A percentile compares a stretch with the other conserved stretches of the same genome.
Evolutionary conservation across 179 eudicot species (phyloP).

Genomic region (Gypsophila paniculata): DNA sequence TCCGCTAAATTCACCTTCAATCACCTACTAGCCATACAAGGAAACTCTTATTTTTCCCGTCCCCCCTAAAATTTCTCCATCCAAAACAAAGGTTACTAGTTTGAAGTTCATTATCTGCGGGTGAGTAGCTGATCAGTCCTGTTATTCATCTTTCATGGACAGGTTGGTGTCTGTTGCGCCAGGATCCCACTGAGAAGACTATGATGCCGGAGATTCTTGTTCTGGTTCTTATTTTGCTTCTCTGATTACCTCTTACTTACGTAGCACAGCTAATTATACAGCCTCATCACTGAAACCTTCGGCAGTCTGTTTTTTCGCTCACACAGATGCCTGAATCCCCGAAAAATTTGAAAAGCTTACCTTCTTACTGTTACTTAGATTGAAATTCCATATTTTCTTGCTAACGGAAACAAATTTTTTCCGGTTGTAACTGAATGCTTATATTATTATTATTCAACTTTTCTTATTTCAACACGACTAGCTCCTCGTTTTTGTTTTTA

Average conservation of each 20-base stretch:
- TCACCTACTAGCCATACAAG: too few relatives aligned
- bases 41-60: too few relatives aligned
- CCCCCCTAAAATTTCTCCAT: neutral
- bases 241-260: slow-evolving; percentile 12
- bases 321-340: slow-evolving; percentile 15
- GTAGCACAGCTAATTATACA: slow-evolving; percentile 24
- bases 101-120: too few relatives aligned
- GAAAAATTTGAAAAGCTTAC: neutral
- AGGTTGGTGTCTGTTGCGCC: slow-evolving; percentile 18
- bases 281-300: slow-evolving; percentile 5
- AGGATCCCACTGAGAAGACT: slow-evolving; percentile 4
- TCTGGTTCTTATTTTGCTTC: slow-evolving; percentile 19
- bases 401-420: slow-evolving; percentile 13
- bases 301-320: neutral
- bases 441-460: neutral
- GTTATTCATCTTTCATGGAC: slow-evolving; percentile 10
- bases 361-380: slow-evolving; percentile 2
- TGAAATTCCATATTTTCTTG: slow-evolving; percentile 9
- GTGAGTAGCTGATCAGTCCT: neutral
- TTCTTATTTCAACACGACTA: neutral
- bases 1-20: too few relatives aligned
- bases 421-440: slow-evolving; percentile 18
- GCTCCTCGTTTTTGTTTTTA: neutral
- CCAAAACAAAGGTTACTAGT: too few relatives aligned
- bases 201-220: neutral